Conservation (phyloP, 1,284 basidiomycete genomes). For the Malassezia sympodialis region DNA sequence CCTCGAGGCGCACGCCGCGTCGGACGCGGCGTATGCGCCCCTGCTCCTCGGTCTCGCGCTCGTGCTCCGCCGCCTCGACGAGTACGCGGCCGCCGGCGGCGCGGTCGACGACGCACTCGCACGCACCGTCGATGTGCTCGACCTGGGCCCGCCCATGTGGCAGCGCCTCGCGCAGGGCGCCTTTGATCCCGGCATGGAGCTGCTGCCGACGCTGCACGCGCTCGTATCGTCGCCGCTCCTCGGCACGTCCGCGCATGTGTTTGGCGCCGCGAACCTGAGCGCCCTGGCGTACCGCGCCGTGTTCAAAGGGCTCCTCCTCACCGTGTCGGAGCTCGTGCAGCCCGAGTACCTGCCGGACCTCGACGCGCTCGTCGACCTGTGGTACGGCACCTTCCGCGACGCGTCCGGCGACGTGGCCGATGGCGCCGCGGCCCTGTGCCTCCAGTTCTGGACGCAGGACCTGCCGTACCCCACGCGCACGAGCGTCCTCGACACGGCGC, state of each 20-base stretch:
- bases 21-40: slow-evolving; percentile 58
- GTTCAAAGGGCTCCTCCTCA: slow-evolving; percentile 60
- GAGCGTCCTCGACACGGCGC: slow-evolving; percentile 67
- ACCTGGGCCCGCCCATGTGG: slow-evolving; percentile 43
- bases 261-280: slow-evolving; percentile 53
- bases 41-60: slow-evolving; percentile 69
- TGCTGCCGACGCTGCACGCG: slow-evolving; percentile 38
- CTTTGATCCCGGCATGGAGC: slow-evolving; percentile 36
- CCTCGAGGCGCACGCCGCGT: slow-evolving; percentile 52
- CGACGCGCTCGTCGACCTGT: slow-evolving; percentile 62
- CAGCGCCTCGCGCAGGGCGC: slow-evolving; percentile 47
- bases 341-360: slow-evolving; percentile 57
- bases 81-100: slow-evolving; percentile 14
- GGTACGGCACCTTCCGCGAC: slow-evolving; percentile 52
- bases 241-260: slow-evolving; percentile 13
- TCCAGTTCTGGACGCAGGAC: slow-evolving; percentile 67
- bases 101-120: slow-evolving; percentile 8
- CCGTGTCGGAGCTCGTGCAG: slow-evolving; percentile 62
- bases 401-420: slow-evolving; percentile 42
- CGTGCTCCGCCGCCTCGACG: slow-evolving; percentile 53
- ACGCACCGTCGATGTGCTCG: slow-evolving; percentile 23
- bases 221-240: slow-evolving; percentile 43
- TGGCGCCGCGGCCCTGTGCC: slow-evolving; percentile 63
- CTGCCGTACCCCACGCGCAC: slow-evolving; percentile 54
- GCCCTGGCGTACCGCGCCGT: slow-evolving; percentile 70